These are phyloP conservation scores for Pleurotus eryngii DNA, from an alignment of 768 basidiomycete genomes.

Conservation along the genomic window DNA sequence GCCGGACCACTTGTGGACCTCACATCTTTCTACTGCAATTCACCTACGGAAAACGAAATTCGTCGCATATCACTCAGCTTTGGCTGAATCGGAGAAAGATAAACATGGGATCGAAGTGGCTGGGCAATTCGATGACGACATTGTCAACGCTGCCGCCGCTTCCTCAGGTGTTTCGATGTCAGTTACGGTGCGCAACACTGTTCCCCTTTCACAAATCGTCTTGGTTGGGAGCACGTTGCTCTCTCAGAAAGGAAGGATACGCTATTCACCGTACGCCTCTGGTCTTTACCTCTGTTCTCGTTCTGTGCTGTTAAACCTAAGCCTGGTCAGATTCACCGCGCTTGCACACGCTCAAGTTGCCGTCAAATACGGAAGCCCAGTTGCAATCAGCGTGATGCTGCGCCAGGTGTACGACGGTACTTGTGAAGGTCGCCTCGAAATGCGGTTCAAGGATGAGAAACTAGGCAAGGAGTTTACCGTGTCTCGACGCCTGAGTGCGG, in stretches of 20 bases:
- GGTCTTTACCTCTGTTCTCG: background rate
- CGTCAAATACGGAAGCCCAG: slow-evolving; percentile 20
- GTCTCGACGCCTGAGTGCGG: slow-evolving; percentile 36
- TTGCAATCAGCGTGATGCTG: slow-evolving; percentile 30
- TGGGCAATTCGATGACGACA: slow-evolving; percentile 46
- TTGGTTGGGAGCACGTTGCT: slow-evolving; percentile 26
- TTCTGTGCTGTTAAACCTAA: background rate
- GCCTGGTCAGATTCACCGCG: slow-evolving; percentile 21
- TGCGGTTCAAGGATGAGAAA: slow-evolving; percentile 46
- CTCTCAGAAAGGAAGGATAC: slow-evolving; percentile 24
- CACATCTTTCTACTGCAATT: slow-evolving; percentile 23
- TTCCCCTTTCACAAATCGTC: slow-evolving; percentile 25
- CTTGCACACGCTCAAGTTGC: slow-evolving; percentile 11
- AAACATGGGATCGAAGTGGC: slow-evolving; percentile 47
- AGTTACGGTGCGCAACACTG: slow-evolving; percentile 23
- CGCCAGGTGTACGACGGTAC: slow-evolving; percentile 37
- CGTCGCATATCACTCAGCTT: slow-evolving; percentile 33
- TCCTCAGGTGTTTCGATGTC: slow-evolving; percentile 15
- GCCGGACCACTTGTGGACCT: slow-evolving; percentile 23
- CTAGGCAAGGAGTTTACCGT: slow-evolving; percentile 46
- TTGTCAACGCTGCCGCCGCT: slow-evolving; percentile 39
- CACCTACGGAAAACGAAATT: slow-evolving; percentile 38
- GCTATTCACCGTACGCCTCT: slow-evolving; percentile 20
- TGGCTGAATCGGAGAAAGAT: slow-evolving; percentile 54
- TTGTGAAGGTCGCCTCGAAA: slow-evolving; percentile 50